Percentiles rank a stretch among this genome's conserved stretches.
Conservation (phyloP, 345 rosid species). For the Hirschfeldia incana region DNA sequence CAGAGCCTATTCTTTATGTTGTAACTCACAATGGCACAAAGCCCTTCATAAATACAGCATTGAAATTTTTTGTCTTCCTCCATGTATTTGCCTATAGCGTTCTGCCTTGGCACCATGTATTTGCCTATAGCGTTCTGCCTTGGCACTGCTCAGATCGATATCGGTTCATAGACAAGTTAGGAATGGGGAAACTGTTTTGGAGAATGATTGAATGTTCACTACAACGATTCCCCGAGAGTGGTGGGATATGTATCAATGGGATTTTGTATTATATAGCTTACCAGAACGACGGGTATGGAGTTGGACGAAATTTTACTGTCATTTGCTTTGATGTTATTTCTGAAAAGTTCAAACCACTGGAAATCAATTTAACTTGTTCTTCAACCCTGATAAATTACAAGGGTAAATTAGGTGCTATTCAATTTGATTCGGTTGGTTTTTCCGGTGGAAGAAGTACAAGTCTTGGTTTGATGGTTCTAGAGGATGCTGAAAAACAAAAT, state of each 20-base stretch:
- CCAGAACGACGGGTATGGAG: neutral
- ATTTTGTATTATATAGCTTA: neutral
- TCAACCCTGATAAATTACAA: neutral
- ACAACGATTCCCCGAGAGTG: neutral
- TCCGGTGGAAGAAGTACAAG: neutral
- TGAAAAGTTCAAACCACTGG: neutral
- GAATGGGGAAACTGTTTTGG: neutral
- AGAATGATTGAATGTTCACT: slow-evolving; percentile 1
- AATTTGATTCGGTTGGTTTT: neutral
- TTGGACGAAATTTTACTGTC: neutral
- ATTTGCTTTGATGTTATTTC: slow-evolving; percentile 3
- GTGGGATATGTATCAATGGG: neutral
- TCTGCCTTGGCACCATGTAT: neutral
- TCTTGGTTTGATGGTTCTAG: neutral
- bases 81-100: no score
- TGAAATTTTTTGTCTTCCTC: no score
- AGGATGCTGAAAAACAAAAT: neutral
- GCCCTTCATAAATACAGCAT: no score
- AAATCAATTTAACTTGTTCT: neutral
- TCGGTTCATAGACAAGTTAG: neutral
- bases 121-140: neutral
- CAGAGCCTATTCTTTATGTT: no score
- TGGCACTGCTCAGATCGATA: neutral
- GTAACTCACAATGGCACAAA: no score
- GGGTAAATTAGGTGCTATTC: neutral